These are phyloP conservation scores for Geranium incanum DNA, from an alignment of 441 rosid genomes.

Conservation along the genomic window DNA sequence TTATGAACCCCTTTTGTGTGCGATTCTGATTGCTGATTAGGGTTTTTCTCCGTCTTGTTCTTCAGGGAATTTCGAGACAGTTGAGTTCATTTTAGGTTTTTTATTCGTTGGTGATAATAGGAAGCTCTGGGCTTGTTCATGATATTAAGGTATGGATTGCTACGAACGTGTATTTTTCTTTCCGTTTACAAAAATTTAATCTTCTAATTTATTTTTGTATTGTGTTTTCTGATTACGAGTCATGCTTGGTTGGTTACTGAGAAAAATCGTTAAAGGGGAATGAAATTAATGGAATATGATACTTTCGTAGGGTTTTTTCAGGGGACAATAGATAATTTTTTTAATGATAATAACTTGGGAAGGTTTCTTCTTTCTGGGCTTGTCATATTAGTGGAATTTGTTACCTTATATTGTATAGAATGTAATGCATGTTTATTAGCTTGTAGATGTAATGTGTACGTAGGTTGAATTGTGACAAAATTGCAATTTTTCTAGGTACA, in stretches of 20 bases:
- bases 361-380: neutral
- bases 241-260: neutral
- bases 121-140: slow-evolving; percentile 29
- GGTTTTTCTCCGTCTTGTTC: neutral
- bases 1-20: neutral
- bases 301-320: neutral
- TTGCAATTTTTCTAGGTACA: neutral
- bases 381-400: neutral
- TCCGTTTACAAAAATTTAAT: neutral
- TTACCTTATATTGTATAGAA: neutral
- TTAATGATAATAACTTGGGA: neutral
- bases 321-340: neutral
- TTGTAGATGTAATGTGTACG: neutral
- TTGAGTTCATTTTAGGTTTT: neutral
- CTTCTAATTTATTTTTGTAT: neutral
- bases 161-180: neutral
- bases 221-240: slow-evolving; percentile 5
- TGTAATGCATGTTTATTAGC: neutral
- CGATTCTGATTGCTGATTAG: neutral
- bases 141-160: slow-evolving; percentile 24
- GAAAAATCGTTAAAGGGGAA: neutral
- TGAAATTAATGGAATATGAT: neutral
- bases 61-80: neutral
- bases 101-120: neutral
- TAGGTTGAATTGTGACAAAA: neutral